Base-by-base conservation (phyloP, 129 eudicot genomes). In the Mikania micrantha region DNA sequence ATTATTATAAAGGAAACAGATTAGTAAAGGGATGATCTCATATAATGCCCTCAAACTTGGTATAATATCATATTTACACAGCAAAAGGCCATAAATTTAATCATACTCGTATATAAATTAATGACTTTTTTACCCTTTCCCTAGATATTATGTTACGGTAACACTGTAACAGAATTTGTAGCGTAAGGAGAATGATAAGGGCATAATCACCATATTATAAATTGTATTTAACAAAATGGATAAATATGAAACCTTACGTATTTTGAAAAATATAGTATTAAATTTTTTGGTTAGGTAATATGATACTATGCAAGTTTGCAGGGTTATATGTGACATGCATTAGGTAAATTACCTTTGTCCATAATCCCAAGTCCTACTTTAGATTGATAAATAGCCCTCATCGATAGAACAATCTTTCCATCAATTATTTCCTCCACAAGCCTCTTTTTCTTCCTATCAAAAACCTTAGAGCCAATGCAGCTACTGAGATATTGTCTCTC, bases 321-420 rank as follows among this genome's bases (percentile, higher is more conserved):
- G 19, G 7, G 9, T 10, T 25, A 54, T 54, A 54, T 53, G 28
- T 27, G 62, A 24, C 22, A 27, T 56, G 5, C 6, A 16, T 16
- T 32, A 32, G 13, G 13, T 31, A 16, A 9, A 35, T 60, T 88
- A 92, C 98, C 98, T 80, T 60, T 86, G 77, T 84, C 96, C 91
- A 93, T 82, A 69, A 93, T 85, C 49, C 87, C 85, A 67, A 86
- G 90, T 38, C 98, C 98, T 47, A 88, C 62, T 84, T 86, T 88
- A 78, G 85, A 77, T 70, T 93, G 98, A 79, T 93, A 93, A 44
- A 93, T 75, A 53, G 98, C 92, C 81, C 98, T 86, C 95, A 93
- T 86, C 36, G 98, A 84, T 76, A 93, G 69, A 16, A 93, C 84
- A 36, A 93, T 93, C 81, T 93, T 93, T 71, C 86, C 76, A 77